These are phyloP conservation scores for Solanum peruvianum DNA, from an alignment of 257 asterid species.

Conservation along the genomic window DNA sequence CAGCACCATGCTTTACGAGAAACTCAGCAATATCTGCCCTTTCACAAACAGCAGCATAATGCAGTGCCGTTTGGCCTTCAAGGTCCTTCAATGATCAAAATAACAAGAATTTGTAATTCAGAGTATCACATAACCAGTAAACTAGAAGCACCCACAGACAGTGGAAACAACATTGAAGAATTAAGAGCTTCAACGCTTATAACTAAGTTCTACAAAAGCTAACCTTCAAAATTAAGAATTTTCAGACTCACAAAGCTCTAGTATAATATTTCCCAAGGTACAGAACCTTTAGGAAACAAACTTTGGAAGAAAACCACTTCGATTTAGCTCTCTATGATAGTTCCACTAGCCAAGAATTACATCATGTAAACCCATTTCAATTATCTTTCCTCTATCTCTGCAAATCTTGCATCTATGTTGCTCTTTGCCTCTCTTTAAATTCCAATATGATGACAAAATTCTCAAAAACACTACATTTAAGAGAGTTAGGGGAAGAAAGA, in stretches of 20 bases:
- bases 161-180: neutral
- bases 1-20: conserved; percentile 75
- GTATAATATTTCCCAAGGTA: neutral
- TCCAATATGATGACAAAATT: neutral
- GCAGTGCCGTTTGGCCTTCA: conserved; percentile 90
- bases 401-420: neutral
- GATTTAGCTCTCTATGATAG: neutral
- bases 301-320: neutral
- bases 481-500: neutral
- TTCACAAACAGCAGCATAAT: conserved; percentile 91
- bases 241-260: neutral
- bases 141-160: neutral
- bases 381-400: neutral
- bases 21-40: conserved; percentile 65
- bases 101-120: neutral
- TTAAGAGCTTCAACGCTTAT: neutral
- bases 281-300: neutral
- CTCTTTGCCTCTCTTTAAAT: neutral
- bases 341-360: neutral
- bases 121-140: neutral
- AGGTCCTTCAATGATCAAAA: conserved; percentile 42
- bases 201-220: neutral
- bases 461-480: neutral
- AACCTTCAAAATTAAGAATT: neutral
- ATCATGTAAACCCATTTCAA: neutral